Base-by-base conservation (phyloP, 768 basidiomycete genomes). In the Collybia mongolica region DNA sequence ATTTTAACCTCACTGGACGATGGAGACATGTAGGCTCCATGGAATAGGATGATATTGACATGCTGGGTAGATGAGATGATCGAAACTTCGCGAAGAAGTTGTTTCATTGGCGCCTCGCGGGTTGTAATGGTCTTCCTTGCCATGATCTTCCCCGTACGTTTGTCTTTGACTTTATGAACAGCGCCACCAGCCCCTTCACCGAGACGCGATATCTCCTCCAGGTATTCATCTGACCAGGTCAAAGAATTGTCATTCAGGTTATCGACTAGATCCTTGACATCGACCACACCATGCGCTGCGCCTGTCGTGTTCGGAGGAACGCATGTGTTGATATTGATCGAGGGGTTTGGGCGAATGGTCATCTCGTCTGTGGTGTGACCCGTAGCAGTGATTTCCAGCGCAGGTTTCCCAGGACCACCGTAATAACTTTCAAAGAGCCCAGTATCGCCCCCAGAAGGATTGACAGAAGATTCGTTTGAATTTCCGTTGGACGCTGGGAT, bases 121-220 rank as follows among this genome's bases (percentile, higher is more conserved):
- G 90, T 92, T 24, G 90, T 90, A 64, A 96, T 93, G 7, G 92
- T 90, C 76, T 99, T 99, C 62, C 94, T 84, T 4, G 97, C 97
- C 82, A 97, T 86, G 59, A 94, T 79, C 65, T 75, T 73, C 28
- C 82, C 83, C 1, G 84, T 90, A 48, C 87, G 85, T 62, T 77
- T 86, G 67, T 97, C 92, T 65, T 75, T 82, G 41, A 98, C 95
- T 69, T 93, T 94, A 67, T 96, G 86, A 9, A 99, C 97, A 6
- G 93, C 94, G 40, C 97, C 97, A 40, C 95, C 94, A 48, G 94
- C 93, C 37, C 97, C 97, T 62, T 98, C 94, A 17, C 97, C 97
- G 2, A 99, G 74, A 47, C 91, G 82, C 12, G 72, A 66, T 7
- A 93, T 55, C 56, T 90, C 88, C 57, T 93, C 88, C 49, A 98